Evolutionary conservation across 805 yeast species (phyloP).

Genomic region (Sugiyamaella americana): DNA sequence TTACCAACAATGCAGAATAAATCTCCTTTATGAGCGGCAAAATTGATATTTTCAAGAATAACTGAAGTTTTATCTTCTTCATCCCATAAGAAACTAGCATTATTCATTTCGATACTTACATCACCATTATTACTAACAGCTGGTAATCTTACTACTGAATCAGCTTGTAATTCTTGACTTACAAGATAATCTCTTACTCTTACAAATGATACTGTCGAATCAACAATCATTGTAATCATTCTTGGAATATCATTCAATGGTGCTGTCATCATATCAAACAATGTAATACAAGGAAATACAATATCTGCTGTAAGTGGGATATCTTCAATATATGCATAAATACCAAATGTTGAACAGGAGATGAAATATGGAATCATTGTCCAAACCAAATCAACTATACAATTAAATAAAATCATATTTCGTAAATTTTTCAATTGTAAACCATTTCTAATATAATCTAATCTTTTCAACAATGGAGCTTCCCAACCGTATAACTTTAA

Average conservation of each 20-base stretch:
- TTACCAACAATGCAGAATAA: constrained; percentile 76
- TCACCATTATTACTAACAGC: constrained; percentile 47
- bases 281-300: constrained; percentile 60
- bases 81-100: constrained; percentile 24
- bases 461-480: constrained; percentile 65
- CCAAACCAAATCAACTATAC: constrained; percentile 71
- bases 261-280: constrained; percentile 45
- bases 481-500: constrained; percentile 97
- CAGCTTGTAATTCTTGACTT: constrained; percentile 39
- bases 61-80: constrained; percentile 37
- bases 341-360: constrained; percentile 81
- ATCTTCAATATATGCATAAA: constrained; percentile 57
- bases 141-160: constrained; percentile 29
- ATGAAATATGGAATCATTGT: constrained; percentile 84
- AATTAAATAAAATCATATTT: constrained; percentile 65
- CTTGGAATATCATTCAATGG: constrained; percentile 48
- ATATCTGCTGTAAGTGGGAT: constrained; percentile 79
- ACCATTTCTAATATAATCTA: constrained; percentile 79
- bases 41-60: constrained; percentile 42
- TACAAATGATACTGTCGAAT: constrained; percentile 36
- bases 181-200: constrained; percentile 43
- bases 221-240: constrained; percentile 37
- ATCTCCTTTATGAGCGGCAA: constrained; percentile 63
- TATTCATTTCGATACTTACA: constrained; percentile 30
- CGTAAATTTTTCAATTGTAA: constrained; percentile 73